Base-by-base conservation (phyloP, 2,329 filamentous ascomycete genomes). In the Clathrospora elynae region DNA sequence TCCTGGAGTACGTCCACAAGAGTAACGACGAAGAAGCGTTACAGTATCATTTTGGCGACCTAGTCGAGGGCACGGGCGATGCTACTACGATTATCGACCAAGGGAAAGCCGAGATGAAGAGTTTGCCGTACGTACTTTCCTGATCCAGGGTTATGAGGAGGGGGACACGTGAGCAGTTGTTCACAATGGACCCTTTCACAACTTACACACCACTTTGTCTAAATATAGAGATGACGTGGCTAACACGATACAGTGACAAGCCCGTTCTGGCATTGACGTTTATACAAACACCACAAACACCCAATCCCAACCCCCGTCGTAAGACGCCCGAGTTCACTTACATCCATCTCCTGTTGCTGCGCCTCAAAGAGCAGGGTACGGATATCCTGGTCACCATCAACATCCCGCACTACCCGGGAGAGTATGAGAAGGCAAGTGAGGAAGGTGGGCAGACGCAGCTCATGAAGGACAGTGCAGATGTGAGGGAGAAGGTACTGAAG, bases 311-410 rank as follows among this genome's bases (percentile, higher is more conserved):
- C 54, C 52, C 68, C 4, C 56, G 59, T 5, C 68, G 50, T 36
- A 65, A 67, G 35, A 54, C 57, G 2, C 71, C 73, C 0, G 74
- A 76, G 31, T 87, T 87, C 68, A 88, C 88, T 6, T 87, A 82
- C 28, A 85, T 93, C 46, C 82, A 91, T 54, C 77, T 95, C 53
- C 82, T 89, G 11, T 76, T 96, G 26, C 73, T 96, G 42, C 80
- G 92, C 11, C 77, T 97, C 32, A 85, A 85, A 70, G 79, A 81
- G 59, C 79, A 90, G 64, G 77, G 76, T 43, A 92, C 91, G 1
- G 92, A 97, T 70, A 74, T 97, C 25, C 75, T 96, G 32, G 83
- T 96, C 50, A 88, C 88, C 26, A 82, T 96, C 64, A 96, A 96
- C 71, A 87, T 95, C 33, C 92, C 91, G 18, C 86, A 93, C 64